Evolutionary conservation across 352 stramenopile genomes (phyloP).

Genomic region (Plasmopara viticola): DNA sequence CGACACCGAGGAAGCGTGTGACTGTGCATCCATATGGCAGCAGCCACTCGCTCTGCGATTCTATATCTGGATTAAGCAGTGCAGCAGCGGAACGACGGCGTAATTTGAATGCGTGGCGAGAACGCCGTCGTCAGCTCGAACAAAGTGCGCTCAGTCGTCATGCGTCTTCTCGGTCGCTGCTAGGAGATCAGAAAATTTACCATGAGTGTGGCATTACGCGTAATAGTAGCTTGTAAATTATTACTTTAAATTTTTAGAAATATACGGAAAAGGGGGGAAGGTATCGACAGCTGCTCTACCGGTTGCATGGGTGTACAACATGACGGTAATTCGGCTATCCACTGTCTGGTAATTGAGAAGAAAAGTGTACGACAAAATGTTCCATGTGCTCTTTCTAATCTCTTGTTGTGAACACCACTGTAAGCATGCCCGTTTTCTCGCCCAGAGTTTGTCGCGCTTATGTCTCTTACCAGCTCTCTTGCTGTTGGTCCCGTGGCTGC

Average conservation of each 20-base stretch:
- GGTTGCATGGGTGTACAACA: background rate
- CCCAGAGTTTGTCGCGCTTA: background rate
- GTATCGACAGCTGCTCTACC: background rate
- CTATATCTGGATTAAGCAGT: conserved; percentile 18
- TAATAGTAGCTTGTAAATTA: conserved; percentile 24
- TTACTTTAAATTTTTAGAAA: background rate
- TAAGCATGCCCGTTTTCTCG: background rate
- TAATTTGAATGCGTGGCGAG: conserved; percentile 24
- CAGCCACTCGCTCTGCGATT: conserved; percentile 3
- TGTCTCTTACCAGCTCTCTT: background rate
- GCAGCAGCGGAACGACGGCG: conserved; percentile 19
- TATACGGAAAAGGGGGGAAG: background rate
- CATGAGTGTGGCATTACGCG: conserved; percentile 5
- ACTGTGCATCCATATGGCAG: conserved; percentile 3
- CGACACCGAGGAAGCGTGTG: conserved; percentile 24
- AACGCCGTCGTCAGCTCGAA: conserved; percentile 24
- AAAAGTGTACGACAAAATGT: too few species aligned
- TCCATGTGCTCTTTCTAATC: too few species aligned
- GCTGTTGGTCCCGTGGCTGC: conserved; percentile 9
- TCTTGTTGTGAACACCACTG: background rate
- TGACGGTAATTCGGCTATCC: too few species aligned
- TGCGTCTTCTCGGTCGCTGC: conserved; percentile 14
- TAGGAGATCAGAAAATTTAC: conserved; percentile 3
- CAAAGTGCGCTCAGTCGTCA: conserved; percentile 19
- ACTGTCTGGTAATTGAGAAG: too few species aligned